phyloP scores from a whole-genome alignment of 768 basidiomycete genomes.

The Lactarius deliciosus region DNA sequence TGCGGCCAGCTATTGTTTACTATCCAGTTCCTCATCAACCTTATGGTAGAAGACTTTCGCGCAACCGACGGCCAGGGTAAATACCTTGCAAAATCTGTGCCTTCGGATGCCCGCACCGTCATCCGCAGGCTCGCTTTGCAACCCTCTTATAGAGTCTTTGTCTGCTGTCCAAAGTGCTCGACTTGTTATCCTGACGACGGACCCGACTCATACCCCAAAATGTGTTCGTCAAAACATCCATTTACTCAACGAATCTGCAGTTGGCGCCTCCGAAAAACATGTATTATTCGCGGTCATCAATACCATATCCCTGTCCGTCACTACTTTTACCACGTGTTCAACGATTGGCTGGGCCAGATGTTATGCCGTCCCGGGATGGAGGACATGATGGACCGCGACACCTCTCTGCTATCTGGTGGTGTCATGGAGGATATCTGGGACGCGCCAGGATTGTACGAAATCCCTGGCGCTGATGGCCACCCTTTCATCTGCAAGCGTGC shows the following conservation, averaged over 20 bases:
- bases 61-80: neutral
- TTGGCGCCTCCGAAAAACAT: neutral
- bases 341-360: slow-evolving; percentile 12
- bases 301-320: neutral
- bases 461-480: slow-evolving; percentile 1
- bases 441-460: neutral
- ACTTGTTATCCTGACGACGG: slow-evolving; percentile 12
- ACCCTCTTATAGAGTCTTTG: neutral
- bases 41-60: neutral
- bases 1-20: neutral
- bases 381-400: neutral
- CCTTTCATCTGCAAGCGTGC: slow-evolving; percentile 6
- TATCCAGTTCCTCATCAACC: neutral
- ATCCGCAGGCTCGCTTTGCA: neutral
- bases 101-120: neutral
- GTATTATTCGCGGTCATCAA: neutral
- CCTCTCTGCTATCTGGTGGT: neutral
- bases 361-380: slow-evolving; percentile 15
- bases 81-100: neutral
- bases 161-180: slow-evolving; percentile 19
- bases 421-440: slow-evolving; percentile 20
- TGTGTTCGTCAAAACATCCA: neutral
- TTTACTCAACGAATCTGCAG: neutral
- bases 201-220: slow-evolving; percentile 1
- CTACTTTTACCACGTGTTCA: slow-evolving; percentile 18